Evolutionary conservation across 2,329 filamentous ascomycete genomes (phyloP).

Genomic region (Botrytis deweyae): DNA sequence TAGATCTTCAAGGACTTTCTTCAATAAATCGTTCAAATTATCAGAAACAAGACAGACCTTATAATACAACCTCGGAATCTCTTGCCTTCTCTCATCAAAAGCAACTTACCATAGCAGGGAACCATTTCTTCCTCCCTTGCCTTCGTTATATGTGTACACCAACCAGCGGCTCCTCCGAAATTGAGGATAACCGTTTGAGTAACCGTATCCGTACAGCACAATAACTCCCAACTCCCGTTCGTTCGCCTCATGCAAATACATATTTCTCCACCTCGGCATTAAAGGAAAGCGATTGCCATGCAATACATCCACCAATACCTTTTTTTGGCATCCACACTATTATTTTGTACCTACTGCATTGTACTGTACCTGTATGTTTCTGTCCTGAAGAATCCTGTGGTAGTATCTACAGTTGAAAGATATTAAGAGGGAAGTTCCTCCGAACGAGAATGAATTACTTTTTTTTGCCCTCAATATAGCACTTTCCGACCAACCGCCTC

Average conservation of each 20-base stretch:
- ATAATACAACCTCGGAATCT: neutral
- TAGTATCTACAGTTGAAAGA: neutral
- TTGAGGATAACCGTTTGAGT: conserved; percentile 7
- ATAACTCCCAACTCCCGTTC: conserved; percentile 18
- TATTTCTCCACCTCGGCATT: neutral
- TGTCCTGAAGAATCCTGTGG: neutral
- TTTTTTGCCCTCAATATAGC: neutral
- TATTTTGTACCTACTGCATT: neutral
- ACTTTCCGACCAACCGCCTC: neutral
- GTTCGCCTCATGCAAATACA: neutral
- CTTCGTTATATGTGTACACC: neutral
- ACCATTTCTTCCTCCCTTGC: neutral
- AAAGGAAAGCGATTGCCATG: neutral
- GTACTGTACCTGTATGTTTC: neutral
- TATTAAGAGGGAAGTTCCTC: conserved; percentile 1
- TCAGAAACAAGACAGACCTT: neutral
- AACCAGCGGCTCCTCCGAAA: conserved; percentile 8
- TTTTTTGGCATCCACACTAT: neutral
- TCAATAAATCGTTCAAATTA: neutral
- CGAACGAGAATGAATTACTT: neutral
- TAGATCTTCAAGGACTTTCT: neutral
- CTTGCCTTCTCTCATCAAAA: neutral
- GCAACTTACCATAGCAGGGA: neutral
- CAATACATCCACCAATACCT: neutral
- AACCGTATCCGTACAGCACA: conserved; percentile 16